These are phyloP conservation scores for Phialophora chinensis DNA, from an alignment of 2,329 filamentous ascomycete species.

Conservation along the genomic window DNA sequence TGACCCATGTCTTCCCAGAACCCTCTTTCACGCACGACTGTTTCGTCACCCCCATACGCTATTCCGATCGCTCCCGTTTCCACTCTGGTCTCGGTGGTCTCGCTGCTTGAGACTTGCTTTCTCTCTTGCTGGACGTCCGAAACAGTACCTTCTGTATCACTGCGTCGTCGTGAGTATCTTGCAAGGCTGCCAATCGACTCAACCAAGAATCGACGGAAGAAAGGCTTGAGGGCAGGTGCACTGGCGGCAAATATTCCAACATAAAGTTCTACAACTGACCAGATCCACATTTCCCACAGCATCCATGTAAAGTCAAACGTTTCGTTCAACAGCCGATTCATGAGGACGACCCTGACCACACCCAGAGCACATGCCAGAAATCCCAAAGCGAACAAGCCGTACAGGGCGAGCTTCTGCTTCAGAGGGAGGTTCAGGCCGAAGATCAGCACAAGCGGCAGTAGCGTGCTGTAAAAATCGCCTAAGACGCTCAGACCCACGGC, in stretches of 20 bases:
- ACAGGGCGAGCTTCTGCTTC: slow-evolving; percentile 36
- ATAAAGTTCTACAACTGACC: slow-evolving; percentile 42
- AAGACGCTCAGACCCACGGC: slow-evolving; percentile 33
- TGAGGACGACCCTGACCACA: slow-evolving; percentile 31
- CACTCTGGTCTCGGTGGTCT: not conserved
- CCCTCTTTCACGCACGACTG: slow-evolving; percentile 8
- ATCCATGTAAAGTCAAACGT: slow-evolving; percentile 36
- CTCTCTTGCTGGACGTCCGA: not conserved
- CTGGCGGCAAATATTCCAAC: slow-evolving; percentile 43
- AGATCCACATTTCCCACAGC: slow-evolving; percentile 40
- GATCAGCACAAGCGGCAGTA: slow-evolving; percentile 36
- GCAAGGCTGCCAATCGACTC: slow-evolving; percentile 23
- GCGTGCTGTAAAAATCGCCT: slow-evolving; percentile 38
- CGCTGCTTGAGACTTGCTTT: not conserved
- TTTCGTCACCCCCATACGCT: not conserved
- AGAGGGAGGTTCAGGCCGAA: slow-evolving; percentile 30
- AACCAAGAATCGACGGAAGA: slow-evolving; percentile 35
- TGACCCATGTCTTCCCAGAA: slow-evolving; percentile 46
- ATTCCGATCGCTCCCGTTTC: slow-evolving; percentile 25
- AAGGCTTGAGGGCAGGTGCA: slow-evolving; percentile 42
- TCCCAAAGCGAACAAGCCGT: slow-evolving; percentile 34
- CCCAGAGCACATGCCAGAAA: slow-evolving; percentile 36
- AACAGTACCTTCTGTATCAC: not conserved
- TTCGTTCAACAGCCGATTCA: slow-evolving; percentile 30
- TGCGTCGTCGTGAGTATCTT: slow-evolving; percentile 10